Base-by-base conservation (phyloP, 2,329 filamentous ascomycete species). In the Tolypocladium amazonense region DNA sequence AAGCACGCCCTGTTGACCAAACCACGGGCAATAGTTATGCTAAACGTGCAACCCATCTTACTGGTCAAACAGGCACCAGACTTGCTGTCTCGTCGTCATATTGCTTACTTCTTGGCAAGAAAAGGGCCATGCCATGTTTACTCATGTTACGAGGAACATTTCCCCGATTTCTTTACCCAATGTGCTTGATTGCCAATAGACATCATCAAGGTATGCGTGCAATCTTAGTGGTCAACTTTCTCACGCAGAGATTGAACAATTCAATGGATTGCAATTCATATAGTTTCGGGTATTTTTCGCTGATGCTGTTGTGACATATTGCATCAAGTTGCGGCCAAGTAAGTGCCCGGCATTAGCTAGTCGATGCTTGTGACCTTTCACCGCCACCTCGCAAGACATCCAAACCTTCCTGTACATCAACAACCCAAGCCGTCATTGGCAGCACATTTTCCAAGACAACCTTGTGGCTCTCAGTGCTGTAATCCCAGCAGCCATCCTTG, bases 401-500 rank as follows among this genome's bases (percentile, higher is more conserved):
- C 57, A 57, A 45, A 7, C 41, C 43, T 11, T 50, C 45, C 23
- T 54, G 25, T 14, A 50, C 20, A 35, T 56, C 57, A 35, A 54
- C n/a, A 3, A 57, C 59, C 45, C 59, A 59, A 1, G 43, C 58
- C 25, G 58, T 57, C 56, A 61, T 61, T 6, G 57, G 59, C 35
- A 62, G 50, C 2, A 61, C 54, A 11, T 35, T 45, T 4, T 61
- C 53, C 38, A 62, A 3, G 15, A 61, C 37, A 23, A 55, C 58
- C 45, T n/a, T 23, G 30, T 64, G 61, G 39, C 38, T 50, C 7
- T 62, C 61, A 20, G 52, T 14, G 6, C 45, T 52, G 33, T 43
- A 41, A 41, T 64, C 61, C 59, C 59, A 61, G 25, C 61, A 61
- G 11, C 45, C 61, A 7, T 64, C 61, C 35, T 54, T 53, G n/a